Conservation (phyloP, 495 filamentous ascomycete genomes). For the Trichoderma gamsii region DNA sequence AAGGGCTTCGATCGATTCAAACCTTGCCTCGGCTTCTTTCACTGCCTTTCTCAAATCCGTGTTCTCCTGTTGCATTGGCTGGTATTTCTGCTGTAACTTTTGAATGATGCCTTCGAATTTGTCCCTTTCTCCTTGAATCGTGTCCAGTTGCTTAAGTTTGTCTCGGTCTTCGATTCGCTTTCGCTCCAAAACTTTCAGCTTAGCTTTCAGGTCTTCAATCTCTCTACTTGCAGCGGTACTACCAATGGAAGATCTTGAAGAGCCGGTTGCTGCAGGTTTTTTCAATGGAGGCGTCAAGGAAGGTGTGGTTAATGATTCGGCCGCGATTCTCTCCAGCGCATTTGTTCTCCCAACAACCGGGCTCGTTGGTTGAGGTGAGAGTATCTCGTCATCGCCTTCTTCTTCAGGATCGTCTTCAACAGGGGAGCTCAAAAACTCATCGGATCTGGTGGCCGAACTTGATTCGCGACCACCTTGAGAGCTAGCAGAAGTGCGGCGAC, state of each 20-base stretch:
- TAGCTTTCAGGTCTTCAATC: constrained; percentile 71
- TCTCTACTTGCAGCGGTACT: constrained; percentile 54
- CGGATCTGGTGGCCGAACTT: constrained; percentile 23
- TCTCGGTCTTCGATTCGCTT: constrained; percentile 84
- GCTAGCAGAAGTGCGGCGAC: constrained; percentile 38
- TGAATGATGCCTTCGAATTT: constrained; percentile 85
- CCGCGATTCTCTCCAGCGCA: constrained; percentile 42
- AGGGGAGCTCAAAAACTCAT: constrained; percentile 30
- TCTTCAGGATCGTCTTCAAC: constrained; percentile 36
- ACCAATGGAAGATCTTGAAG: constrained; percentile 26
- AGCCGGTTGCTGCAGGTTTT: constrained; percentile 22
- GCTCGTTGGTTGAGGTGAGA: constrained; percentile 41
- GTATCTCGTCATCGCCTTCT: constrained; percentile 37
- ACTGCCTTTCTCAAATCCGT: constrained; percentile 66
- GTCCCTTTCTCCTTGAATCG: constrained; percentile 70
- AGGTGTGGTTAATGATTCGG: constrained; percentile 26
- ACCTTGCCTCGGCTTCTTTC: constrained; percentile 63
- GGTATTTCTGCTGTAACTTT: constrained; percentile 84
- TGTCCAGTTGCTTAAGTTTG: constrained; percentile 71
- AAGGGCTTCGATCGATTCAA: constrained; percentile 62
- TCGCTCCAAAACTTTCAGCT: constrained; percentile 72
- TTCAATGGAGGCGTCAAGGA: constrained; percentile 29
- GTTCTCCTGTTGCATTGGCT: constrained; percentile 78
- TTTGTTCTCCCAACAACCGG: constrained; percentile 39
- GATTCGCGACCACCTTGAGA: constrained; percentile 34